Conservation (phyloP, 192 early-diverging fungal genomes). For the Backusella liffmaniae region DNA sequence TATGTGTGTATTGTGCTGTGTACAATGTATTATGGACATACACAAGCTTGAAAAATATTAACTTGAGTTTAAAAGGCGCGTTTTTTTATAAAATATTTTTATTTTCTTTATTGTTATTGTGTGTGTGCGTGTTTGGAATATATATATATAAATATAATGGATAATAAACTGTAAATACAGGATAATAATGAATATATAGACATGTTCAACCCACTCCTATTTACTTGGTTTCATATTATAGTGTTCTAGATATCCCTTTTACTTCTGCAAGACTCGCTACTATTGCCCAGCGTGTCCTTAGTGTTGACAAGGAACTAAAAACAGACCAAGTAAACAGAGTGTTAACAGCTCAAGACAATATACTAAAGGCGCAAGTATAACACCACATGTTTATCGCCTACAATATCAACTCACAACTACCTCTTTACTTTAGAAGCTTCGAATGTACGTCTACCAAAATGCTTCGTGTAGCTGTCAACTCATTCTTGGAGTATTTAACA, state of each 20-base stretch:
- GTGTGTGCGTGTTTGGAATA: not conserved
- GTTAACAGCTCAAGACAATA: slow-evolving; percentile 22
- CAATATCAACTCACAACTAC: not conserved
- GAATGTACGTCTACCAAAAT: slow-evolving; percentile 35
- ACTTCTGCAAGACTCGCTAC: slow-evolving; percentile 35
- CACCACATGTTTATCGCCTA: not conserved
- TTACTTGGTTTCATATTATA: not conserved
- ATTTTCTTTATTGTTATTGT: not conserved
- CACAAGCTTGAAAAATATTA: too few relatives aligned
- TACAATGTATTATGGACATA: too few relatives aligned
- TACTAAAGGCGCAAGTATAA: slow-evolving; percentile 40
- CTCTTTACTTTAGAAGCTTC: slow-evolving; percentile 32
- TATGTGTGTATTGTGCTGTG: too few relatives aligned
- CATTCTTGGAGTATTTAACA: slow-evolving; percentile 48
- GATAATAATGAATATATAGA: too few relatives aligned
- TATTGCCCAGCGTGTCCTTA: slow-evolving; percentile 39
- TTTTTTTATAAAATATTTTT: not conserved
- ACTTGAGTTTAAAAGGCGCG: not conserved
- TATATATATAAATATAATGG: not conserved
- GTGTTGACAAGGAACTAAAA: slow-evolving; percentile 50
- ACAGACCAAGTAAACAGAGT: slow-evolving; percentile 38
- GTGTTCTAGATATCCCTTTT: slow-evolving; percentile 43
- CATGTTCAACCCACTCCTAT: not conserved
- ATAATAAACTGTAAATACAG: not conserved
- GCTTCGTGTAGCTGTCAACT: slow-evolving; percentile 48